Percentiles rank a stretch among this genome's conserved stretches.
phyloP scores from a whole-genome alignment of 2,329 filamentous ascomycete genomes.

The Xylariaceae sp. region DNA sequence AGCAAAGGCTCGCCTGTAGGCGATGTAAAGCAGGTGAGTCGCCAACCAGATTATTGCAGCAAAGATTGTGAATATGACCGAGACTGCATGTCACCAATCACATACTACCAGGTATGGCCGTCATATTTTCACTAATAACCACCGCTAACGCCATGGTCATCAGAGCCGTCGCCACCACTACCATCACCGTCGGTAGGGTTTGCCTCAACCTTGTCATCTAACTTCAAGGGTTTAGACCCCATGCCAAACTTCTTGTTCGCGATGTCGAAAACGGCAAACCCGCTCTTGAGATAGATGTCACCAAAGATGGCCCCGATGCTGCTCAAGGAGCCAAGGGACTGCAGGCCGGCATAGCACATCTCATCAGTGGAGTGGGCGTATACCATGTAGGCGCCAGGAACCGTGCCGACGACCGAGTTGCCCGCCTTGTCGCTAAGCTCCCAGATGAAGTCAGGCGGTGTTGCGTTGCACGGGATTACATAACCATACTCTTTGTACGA shows the following conservation, averaged over 20 bases:
- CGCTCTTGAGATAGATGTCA: slow-evolving; percentile 76
- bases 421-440: slow-evolving; percentile 50
- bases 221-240: slow-evolving; percentile 43
- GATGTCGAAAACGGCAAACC: slow-evolving; percentile 73
- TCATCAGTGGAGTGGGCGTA: slow-evolving; percentile 55
- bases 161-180: not conserved
- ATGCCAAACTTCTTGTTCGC: slow-evolving; percentile 49
- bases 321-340: slow-evolving; percentile 50
- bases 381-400: slow-evolving; percentile 59
- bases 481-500: slow-evolving; percentile 51
- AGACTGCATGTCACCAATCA: not conserved
- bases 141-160: not conserved
- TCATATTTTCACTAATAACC: not conserved
- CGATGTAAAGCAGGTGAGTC: not conserved
- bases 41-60: slow-evolving; percentile 9
- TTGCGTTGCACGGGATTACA: slow-evolving; percentile 59
- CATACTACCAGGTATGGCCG: not conserved
- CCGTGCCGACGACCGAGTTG: slow-evolving; percentile 50
- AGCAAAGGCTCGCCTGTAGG: slow-evolving; percentile 2
- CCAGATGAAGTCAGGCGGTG: slow-evolving; percentile 61
- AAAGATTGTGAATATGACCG: slow-evolving; percentile 7
- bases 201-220: slow-evolving; percentile 23
- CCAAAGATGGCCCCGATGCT: slow-evolving; percentile 71
- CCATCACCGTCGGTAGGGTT: slow-evolving; percentile 3
- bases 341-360: slow-evolving; percentile 76